Evolutionary conservation across 805 yeast genomes (phyloP).

Genomic region (Candida wancherniae): DNA sequence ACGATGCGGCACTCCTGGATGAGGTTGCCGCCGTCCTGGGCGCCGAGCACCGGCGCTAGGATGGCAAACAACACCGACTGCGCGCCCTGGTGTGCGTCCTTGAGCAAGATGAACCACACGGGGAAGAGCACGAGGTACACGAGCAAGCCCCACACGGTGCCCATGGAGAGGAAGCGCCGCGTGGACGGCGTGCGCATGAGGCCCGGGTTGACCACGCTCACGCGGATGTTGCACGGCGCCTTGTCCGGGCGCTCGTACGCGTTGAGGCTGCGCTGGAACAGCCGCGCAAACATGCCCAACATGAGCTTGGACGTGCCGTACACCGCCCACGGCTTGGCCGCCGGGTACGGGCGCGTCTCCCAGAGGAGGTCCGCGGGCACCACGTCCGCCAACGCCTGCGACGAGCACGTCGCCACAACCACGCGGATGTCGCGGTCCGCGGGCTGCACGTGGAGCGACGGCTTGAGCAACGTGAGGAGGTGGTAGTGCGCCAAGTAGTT

Average conservation of each 20-base stretch:
- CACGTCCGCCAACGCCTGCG: constrained; percentile 69
- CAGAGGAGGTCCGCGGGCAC: constrained; percentile 63
- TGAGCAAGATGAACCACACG: constrained; percentile 74
- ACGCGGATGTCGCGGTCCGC: constrained; percentile 92
- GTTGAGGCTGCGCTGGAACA: constrained; percentile 64
- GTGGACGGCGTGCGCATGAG: constrained; percentile 84
- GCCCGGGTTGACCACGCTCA: constrained; percentile 86
- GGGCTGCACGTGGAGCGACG: constrained; percentile 82
- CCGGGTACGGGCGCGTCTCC: constrained; percentile 55
- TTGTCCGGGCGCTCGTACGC: constrained; percentile 63
- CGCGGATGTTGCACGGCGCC: constrained; percentile 62
- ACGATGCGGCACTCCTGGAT: constrained; percentile 67
- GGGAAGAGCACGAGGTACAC: constrained; percentile 69
- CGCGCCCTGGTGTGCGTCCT: constrained; percentile 72
- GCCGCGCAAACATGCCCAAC: constrained; percentile 69
- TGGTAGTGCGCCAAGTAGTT: constrained; percentile 83
- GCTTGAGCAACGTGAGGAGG: constrained; percentile 72
- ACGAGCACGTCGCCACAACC: constrained; percentile 69
- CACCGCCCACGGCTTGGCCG: constrained; percentile 62
- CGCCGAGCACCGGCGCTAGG: constrained; percentile 65
- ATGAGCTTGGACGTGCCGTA: constrained; percentile 81
- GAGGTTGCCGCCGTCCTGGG: constrained; percentile 60
- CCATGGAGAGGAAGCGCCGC: constrained; percentile 71
- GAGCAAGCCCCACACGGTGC: constrained; percentile 59
- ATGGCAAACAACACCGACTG: constrained; percentile 70